Percentiles rank a stretch among this genome's conserved stretches.
phyloP scores from a whole-genome alignment of 129 eudicot species.

The Apium graveolens region DNA sequence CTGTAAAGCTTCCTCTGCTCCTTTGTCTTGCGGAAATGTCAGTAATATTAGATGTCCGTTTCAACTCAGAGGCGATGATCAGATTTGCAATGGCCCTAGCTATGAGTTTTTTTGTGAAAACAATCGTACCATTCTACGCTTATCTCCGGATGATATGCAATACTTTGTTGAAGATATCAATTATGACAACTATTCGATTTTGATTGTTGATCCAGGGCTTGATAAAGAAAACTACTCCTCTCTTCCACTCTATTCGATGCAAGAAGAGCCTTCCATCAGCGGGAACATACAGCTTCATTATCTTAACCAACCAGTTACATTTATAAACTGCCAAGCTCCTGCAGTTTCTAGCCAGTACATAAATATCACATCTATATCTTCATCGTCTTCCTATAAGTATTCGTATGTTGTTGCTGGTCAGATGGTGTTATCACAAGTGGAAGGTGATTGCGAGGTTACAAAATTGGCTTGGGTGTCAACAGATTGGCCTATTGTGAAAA shows the following conservation, averaged over 20 bases:
- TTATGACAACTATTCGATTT: constrained; percentile 16
- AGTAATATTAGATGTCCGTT: constrained; percentile 28
- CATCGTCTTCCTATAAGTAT: background rate
- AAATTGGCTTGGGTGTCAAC: constrained; percentile 8
- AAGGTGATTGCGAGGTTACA: background rate
- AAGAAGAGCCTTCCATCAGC: background rate
- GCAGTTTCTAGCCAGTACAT: constrained; percentile 7
- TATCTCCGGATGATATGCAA: background rate
- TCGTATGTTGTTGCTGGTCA: background rate
- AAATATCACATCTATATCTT: background rate
- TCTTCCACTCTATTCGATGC: constrained; percentile 15
- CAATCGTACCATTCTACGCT: constrained; percentile 11
- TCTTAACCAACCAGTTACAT: constrained; percentile 1
- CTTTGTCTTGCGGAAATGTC: constrained; percentile 25
- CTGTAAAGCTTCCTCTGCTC: background rate
- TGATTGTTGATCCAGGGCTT: constrained; percentile 5
- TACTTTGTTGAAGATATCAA: constrained; percentile 18
- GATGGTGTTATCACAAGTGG: background rate
- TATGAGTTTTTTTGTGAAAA: constrained; percentile 25
- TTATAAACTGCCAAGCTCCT: background rate
- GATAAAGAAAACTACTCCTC: constrained; percentile 13
- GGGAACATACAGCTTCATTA: background rate
- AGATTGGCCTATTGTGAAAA: background rate
- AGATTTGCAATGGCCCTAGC: background rate
- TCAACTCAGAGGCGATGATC: constrained; percentile 16